Evolutionary conservation across 1,284 basidiomycete species (phyloP).

Genomic region (Moniliella sp.): DNA sequence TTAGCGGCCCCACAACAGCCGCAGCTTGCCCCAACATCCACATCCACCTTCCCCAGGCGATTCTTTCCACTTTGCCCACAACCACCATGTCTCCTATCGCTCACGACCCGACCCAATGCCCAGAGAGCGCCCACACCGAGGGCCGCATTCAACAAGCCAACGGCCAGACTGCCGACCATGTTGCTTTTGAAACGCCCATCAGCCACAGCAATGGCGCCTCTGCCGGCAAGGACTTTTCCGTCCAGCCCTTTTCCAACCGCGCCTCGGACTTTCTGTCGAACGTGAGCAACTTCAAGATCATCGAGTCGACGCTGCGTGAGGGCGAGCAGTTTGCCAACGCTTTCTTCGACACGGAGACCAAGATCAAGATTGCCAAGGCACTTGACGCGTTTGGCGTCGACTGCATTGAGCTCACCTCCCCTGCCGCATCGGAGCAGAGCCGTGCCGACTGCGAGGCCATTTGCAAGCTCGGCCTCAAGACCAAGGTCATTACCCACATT

Average conservation of each 20-base stretch:
- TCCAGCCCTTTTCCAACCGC: too few relatives aligned
- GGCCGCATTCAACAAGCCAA: constrained; percentile 3
- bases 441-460: constrained; percentile 86
- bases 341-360: constrained; percentile 97
- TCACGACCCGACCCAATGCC: too few relatives aligned
- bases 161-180: background rate
- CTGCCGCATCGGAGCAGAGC: constrained; percentile 90
- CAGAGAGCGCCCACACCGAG: too few relatives aligned
- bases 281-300: constrained; percentile 45
- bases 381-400: constrained; percentile 53
- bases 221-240: too few relatives aligned
- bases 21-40: too few relatives aligned
- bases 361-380: constrained; percentile 91
- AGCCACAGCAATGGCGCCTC: background rate
- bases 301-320: constrained; percentile 89
- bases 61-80: too few relatives aligned
- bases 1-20: too few relatives aligned
- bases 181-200: background rate
- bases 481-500: constrained; percentile 95
- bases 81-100: too few relatives aligned
- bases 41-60: too few relatives aligned
- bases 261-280: constrained; percentile 32
- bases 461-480: constrained; percentile 92
- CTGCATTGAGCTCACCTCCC: constrained; percentile 97
- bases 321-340: constrained; percentile 96